Conservation (phyloP, 139 green algal species). For the Micromonas pusilla region DNA sequence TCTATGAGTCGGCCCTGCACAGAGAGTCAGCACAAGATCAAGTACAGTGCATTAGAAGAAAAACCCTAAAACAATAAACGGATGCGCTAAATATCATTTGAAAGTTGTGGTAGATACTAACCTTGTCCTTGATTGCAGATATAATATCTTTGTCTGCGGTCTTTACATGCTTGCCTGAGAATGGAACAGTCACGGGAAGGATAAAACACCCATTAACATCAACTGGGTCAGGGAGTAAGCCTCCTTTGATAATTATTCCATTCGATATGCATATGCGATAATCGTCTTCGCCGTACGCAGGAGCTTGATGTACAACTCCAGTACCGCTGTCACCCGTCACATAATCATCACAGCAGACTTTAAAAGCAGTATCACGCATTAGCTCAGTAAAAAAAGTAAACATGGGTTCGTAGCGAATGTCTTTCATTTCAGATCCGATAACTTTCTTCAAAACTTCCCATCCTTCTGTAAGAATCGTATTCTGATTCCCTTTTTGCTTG, state of each 20-base stretch:
- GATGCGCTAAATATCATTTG: too few species aligned
- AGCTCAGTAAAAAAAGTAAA: constrained; percentile 82
- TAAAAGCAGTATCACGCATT: constrained; percentile 57
- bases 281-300: constrained; percentile 96
- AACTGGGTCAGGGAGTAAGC: constrained; percentile 76
- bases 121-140: constrained; percentile 43
- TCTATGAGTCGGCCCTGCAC: constrained; percentile 71
- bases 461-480: constrained; percentile 31
- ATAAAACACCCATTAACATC: constrained; percentile 78
- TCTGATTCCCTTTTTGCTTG: constrained; percentile 8
- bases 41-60: too few species aligned
- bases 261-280: constrained; percentile 86
- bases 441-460: constrained; percentile 70
- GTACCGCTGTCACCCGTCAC: constrained; percentile 91
- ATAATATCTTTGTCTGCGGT: constrained; percentile 92
- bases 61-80: too few species aligned
- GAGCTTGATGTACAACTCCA: constrained; percentile 91
- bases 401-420: constrained; percentile 79
- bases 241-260: constrained; percentile 64
- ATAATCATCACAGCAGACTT: constrained; percentile 79
- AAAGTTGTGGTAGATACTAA: constrained; percentile 67
- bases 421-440: constrained; percentile 71
- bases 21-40: too few species aligned
- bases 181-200: background rate
- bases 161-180: constrained; percentile 40